Conservation (phyloP, 805 yeast genomes). For the Myxozyma geophila region DNA sequence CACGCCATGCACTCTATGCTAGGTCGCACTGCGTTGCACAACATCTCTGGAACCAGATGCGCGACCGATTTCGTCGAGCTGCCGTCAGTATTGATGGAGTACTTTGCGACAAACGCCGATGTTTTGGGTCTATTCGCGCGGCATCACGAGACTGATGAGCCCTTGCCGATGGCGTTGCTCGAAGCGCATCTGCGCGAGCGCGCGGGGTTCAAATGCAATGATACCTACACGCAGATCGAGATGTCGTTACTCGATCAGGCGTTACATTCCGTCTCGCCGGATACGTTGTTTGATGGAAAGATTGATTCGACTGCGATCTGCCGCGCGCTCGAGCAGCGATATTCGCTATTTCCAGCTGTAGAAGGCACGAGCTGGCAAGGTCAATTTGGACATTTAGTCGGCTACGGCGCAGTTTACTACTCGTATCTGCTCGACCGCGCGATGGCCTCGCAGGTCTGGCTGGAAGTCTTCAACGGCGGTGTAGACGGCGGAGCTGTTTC, state of each 20-base stretch:
- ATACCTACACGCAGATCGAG: constrained; percentile 82
- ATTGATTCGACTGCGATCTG: constrained; percentile 67
- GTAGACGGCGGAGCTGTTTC: constrained; percentile 65
- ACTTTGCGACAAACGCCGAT: constrained; percentile 79
- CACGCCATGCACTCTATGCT: constrained; percentile 98
- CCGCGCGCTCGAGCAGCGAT: constrained; percentile 63
- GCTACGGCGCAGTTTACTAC: constrained; percentile 93
- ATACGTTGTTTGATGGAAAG: constrained; percentile 34
- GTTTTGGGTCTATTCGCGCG: constrained; percentile 74
- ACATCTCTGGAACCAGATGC: constrained; percentile 92
- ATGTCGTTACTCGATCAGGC: constrained; percentile 89
- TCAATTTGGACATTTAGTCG: constrained; percentile 87
- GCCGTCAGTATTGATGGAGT: constrained; percentile 96
- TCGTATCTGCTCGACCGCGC: constrained; percentile 91
- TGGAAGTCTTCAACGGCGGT: constrained; percentile 57
- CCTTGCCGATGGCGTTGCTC: constrained; percentile 58
- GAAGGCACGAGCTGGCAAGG: constrained; percentile 83
- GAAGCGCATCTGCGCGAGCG: constrained; percentile 57
- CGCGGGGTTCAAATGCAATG: constrained; percentile 64
- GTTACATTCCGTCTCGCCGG: constrained; percentile 57
- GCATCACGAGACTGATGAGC: constrained; percentile 69
- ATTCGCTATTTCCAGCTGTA: constrained; percentile 67
- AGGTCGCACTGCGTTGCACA: constrained; percentile 87
- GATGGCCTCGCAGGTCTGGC: constrained; percentile 85
- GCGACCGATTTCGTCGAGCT: constrained; percentile 95